Base-by-base conservation (phyloP, 2,329 filamentous ascomycete species). In the Endoconidiophora polonica region DNA sequence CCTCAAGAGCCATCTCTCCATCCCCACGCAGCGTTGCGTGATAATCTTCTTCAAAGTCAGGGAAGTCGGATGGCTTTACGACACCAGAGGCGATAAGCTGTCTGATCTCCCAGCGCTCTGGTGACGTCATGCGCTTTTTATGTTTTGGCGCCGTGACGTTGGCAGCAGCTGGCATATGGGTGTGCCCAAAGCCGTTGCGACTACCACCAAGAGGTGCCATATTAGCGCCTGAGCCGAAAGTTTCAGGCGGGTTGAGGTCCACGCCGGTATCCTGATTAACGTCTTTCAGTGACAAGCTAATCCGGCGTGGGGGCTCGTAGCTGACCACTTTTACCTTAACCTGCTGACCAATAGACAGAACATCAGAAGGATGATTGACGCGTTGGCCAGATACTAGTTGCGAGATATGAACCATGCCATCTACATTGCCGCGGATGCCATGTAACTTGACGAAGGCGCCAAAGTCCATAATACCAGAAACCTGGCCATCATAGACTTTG, bases 31-130 rank as follows among this genome's bases (percentile, higher is more conserved):
- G 68, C 0, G 86, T 88, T 14, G 85, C 83, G 55, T 94, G 82
- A 62, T 94, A 94, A 52, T 96, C 88, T 57, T 95, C 86, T 57
- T 96, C 86, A 24, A 96, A 74, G 55, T 95, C 90, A 0, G 91
- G 91, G 61, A 94, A 95, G 58, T 96, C 90, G 0, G 85, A 84
- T 0, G 86, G 88, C 58, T 91, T 94, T 16, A 86, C 83, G 6
- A 93, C 90, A 43, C 93, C 91, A 3, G 91, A 94, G 3, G 90
- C 87, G 59, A 98, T 96, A 48, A 98, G 72, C 61, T 98, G 91
- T 55, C 90, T 79, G 55, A 98, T 95, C 63, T 98, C 91, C 90
- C 91, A 98, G 60, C 91, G 72, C 62, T 98, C 91, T 1, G 91
- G 91, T 12, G 90, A 95, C 0, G 90, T 96, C 81, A 96, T 81